Evolutionary conservation across 441 rosid species (phyloP), one percentile per base, ranked within the genome.

Genomic region (Aquilaria agallochum): DNA sequence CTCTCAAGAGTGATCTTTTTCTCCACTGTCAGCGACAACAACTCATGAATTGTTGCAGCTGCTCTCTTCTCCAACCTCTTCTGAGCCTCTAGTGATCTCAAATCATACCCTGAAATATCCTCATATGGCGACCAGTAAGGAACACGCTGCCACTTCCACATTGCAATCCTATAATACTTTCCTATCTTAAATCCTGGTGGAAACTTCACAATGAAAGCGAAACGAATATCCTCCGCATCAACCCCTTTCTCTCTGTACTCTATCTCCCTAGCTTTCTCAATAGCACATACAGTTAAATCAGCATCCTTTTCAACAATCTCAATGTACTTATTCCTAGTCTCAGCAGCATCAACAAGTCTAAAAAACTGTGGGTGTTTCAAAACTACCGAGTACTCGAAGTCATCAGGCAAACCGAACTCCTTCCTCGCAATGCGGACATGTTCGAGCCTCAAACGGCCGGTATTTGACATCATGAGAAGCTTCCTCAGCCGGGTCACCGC

Each of bases 61-160:
- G 88, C 96, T 76, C 96, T 83, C 86, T 93, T 93, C 82, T 93
- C 96, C 81, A 93, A 70, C 63, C 97, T 76, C 76, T 90, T 90
- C 71, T 88, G 95, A 2, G 97, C 95, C 80, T 93, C 96, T 31
- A 90, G 54, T 0, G 98, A 87, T 79, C 98, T 81, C 80, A 85
- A 59, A 69, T 90, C 96, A 72, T 95, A 95, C 8, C 92, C 89
- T 0, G 88, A 84, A 32, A 95, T 77, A 61, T 89, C 91, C 79
- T 93, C 97, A 50, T 90, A 90, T 0, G 98, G 97, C 0, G 96
- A 93, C 97, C 97, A 90, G 67, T 90, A 93, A 58, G 98, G 97
- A 59, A 80, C 59, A 57, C 98, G 73, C 63, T 88, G 98, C 98
- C 97, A 90, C 73, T 90, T 90, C 97, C 98, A 93, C 30, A 93